Base-by-base conservation (phyloP, 2,329 filamentous ascomycete genomes). In the Dactylellina sp. region DNA sequence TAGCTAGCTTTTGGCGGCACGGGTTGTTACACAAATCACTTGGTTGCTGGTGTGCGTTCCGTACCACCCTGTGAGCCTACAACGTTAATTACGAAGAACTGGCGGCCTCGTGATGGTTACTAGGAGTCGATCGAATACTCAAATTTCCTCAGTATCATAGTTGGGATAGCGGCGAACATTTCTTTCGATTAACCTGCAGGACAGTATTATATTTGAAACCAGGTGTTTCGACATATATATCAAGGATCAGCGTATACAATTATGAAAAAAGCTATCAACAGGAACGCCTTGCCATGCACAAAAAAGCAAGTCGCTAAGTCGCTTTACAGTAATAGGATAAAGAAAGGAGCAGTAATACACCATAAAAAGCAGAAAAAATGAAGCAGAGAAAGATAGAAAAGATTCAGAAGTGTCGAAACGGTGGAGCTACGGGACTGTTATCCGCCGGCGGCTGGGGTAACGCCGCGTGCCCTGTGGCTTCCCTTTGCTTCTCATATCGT, bases 231-330 rank as follows among this genome's bases (percentile, higher is more conserved):
- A n/a, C n/a, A n/a, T n/a, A n/a, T n/a, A n/a, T n/a, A n/a, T n/a
- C n/a, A n/a, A n/a, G n/a, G n/a, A n/a, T n/a, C n/a, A n/a, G n/a
- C n/a, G n/a, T n/a, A 46, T 46, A n/a, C n/a, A n/a, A n/a, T n/a
- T 22, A 20, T 18, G 9, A 20, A 46, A 46, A 20, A 46, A n/a
- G 20, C n/a, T 22, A 46, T 46, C 42, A 46, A 46, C n/a, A 46
- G 5, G 6, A 16, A 20, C n/a, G 9, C 20, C 20, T 2, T 50
- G 6, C 46, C 22, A 50, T 50, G 3, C 22, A 14, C 2, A 28
- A 24, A 47, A 47, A 25, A 20, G 46, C 46, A 20, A 25, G 4
- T 50, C 46, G 46, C 46, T 50, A 50, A 50, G 25, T 50, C 22
- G 46, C 46, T 12, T 7, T 16, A 50, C n/a, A n/a, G n/a, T n/a